phyloP scores from a whole-genome alignment of 371 early-diverging fungal genomes.

The Umbelopsis sp. region DNA sequence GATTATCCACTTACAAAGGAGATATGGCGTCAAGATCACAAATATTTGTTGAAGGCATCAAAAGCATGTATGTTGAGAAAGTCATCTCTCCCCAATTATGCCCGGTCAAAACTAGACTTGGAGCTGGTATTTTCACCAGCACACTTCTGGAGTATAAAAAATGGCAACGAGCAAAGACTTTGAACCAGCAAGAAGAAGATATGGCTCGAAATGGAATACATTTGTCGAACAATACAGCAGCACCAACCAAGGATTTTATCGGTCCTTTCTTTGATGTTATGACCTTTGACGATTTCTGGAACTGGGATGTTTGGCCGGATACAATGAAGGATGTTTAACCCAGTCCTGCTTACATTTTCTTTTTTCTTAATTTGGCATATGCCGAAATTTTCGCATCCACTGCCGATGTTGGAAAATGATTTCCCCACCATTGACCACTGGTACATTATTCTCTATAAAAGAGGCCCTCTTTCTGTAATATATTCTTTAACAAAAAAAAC shows the following conservation, averaged over 20 bases:
- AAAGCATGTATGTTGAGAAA: neutral
- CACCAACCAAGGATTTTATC: neutral
- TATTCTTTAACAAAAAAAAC: no score
- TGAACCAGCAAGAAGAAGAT: neutral
- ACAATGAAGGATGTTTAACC: neutral
- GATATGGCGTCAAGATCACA: neutral
- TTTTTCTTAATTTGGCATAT: neutral
- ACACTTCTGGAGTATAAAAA: conserved; percentile 9
- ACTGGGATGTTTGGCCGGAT: conserved; percentile 11
- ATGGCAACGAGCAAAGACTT: neutral
- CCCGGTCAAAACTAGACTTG: conserved; percentile 12
- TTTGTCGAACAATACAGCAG: neutral
- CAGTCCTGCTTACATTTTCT: neutral
- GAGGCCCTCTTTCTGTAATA: neutral
- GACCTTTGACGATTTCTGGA: conserved; percentile 16
- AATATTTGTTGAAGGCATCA: neutral
- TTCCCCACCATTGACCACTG: no score
- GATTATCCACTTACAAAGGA: neutral
- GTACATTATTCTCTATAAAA: neutral
- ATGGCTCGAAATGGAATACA: neutral
- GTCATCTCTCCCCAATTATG: neutral
- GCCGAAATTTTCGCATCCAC: neutral
- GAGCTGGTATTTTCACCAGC: conserved; percentile 15
- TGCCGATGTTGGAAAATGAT: neutral
- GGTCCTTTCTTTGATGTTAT: conserved; percentile 6